Evolutionary conservation across 495 filamentous ascomycete species (phyloP).

Genomic region (Annulohypoxylon maeteangense): DNA sequence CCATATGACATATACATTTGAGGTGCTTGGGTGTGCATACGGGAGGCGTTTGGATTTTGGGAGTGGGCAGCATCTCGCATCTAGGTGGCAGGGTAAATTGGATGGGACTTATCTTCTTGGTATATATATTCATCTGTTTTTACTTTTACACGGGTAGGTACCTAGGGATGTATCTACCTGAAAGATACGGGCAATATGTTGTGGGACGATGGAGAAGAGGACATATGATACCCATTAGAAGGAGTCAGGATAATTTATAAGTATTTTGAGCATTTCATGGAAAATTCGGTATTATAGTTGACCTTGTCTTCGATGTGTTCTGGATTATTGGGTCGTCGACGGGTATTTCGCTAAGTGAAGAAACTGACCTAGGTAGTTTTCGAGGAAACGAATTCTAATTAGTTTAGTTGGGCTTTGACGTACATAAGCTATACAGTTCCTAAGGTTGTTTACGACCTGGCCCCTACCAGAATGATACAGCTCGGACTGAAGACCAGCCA

Average conservation of each 20-base stretch:
- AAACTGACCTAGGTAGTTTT: background rate
- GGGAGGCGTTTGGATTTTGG: slow-evolving; percentile 13
- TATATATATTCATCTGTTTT: background rate
- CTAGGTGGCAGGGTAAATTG: background rate
- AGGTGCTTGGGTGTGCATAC: background rate
- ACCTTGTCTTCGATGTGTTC: too few species aligned
- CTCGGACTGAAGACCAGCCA: background rate
- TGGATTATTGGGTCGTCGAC: too few species aligned
- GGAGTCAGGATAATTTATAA: background rate
- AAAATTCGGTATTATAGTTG: background rate
- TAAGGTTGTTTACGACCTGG: background rate
- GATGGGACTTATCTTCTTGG: background rate
- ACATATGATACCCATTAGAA: background rate
- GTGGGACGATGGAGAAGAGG: background rate
- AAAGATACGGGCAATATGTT: background rate
- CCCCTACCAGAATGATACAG: background rate
- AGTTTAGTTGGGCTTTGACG: too few species aligned
- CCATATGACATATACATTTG: background rate
- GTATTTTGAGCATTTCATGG: background rate
- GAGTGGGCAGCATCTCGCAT: background rate
- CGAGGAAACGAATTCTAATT: background rate
- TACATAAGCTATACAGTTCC: too few species aligned
- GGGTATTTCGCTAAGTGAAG: background rate
- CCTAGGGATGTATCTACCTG: background rate
- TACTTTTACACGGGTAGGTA: background rate